Base-by-base conservation (phyloP, 2,329 filamentous ascomycete species). In the Alternaria postmessia region DNA sequence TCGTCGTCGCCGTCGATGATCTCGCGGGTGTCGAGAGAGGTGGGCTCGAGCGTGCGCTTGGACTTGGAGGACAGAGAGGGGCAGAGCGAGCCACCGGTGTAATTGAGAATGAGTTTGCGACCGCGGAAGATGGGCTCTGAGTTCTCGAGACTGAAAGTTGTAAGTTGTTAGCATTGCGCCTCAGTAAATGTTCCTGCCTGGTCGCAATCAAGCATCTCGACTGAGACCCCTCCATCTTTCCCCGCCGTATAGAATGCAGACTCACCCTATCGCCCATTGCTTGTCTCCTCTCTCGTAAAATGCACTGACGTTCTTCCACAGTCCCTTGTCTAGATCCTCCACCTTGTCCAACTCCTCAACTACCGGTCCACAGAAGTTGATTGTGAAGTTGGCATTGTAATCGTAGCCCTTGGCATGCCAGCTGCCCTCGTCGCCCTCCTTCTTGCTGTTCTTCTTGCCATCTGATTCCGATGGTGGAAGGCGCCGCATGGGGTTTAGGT, bases 341-440 rank as follows among this genome's bases (percentile, higher is more conserved):
- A 91, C 86, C 63, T 87, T 82, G 43, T 84, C 81, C 20, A 91
- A 81, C 16, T 86, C 81, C 68, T 91, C 87, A 16, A 93, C 85
- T n/a, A 94, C 90, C 1, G 91, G 83, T 36, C 85, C 88, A 81
- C 92, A 95, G 69, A 95, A 89, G 79, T 95, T 95, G 70, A 94
- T 75, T 2, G 91, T 94, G 73, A 95, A 95, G 81, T 94, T 94
- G 65, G 88, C 87, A 64, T 87, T 88, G 68, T 93, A 92, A 78
- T 94, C 92, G 76, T 88, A 91, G 34, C 92, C 92, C 60, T 86
- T 86, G 7, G 90, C 88, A 64, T 87, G 84, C 81, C 85, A 86
- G 72, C 84, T 89, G 61, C 86, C 83, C 55, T 84, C 83, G 41
- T 88, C 86, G 12, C 82, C 83, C 22, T 85, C 84, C 68, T 89